phyloP scores from a whole-genome alignment of 345 rosid genomes.

The Triadica sebifera region DNA sequence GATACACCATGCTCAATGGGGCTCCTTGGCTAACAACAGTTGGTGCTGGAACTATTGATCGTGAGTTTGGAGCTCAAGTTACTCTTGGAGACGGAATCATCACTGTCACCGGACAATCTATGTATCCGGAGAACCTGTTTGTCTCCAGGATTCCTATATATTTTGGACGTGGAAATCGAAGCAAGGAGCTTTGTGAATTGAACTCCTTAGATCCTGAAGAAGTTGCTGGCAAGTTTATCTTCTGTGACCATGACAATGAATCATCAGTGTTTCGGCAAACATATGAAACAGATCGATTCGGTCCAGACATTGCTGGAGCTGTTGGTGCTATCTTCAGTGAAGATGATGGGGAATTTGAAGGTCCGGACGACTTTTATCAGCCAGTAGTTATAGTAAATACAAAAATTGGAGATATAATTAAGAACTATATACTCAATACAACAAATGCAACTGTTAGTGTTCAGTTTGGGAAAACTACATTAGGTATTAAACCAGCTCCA shows the following conservation, averaged over 20 bases:
- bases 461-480: conserved; percentile 29
- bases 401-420: conserved; percentile 27
- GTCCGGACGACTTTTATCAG: conserved; percentile 19
- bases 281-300: conserved; percentile 15
- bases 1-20: conserved; percentile 38
- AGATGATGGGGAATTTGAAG: conserved; percentile 12
- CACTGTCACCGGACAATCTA: conserved; percentile 29
- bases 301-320: conserved; percentile 27
- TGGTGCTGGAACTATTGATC: conserved; percentile 42
- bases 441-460: conserved; percentile 27
- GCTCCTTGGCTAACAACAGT: conserved; percentile 48
- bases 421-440: conserved; percentile 23
- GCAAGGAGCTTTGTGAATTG: conserved; percentile 35
- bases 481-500: conserved; percentile 41
- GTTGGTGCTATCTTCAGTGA: conserved; percentile 40
- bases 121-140: conserved; percentile 39
- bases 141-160: conserved; percentile 34
- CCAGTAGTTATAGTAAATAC: conserved; percentile 28
- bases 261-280: not conserved
- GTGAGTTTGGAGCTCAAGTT: conserved; percentile 29
- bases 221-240: conserved; percentile 40
- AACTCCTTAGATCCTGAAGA: conserved; percentile 31
- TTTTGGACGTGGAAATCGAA: conserved; percentile 40
- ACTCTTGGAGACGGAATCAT: conserved; percentile 21
- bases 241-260: conserved; percentile 31